Evolutionary conservation across 75 land plant genomes (phyloP), one percentile per base, ranked within the genome.

Genomic region (Cryptomeria japonica): DNA sequence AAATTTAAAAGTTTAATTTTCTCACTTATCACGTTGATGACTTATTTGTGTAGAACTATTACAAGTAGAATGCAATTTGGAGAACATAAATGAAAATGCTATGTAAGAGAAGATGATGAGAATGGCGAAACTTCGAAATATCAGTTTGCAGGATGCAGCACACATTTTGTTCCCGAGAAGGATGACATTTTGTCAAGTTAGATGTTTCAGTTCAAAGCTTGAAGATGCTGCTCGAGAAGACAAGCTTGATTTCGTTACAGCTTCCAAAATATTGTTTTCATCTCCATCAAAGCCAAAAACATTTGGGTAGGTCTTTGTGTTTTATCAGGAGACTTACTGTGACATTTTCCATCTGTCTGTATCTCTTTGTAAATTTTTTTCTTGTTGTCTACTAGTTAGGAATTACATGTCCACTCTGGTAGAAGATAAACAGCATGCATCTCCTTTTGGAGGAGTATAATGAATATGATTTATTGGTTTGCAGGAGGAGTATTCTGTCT

Each of bases 181-280:
- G 41, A 51, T 84, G 68, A 6, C 86, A 46, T 84, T 32, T 84
- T 34, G 31, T 84, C 32, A 61, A 55, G 58, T 16, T 36, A 84
- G 86, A 84, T 37, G 86, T 25, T 55, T 32, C 28, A 84, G 64
- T 37, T 84, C 86, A 34, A 84, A 84, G 86, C 64, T 19, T 84
- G 86, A 84, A 84, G 64, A 84, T 34, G 86, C 68, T 34, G 86
- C 55, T 49, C 84, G 85, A 80, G 88, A 82, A 5, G 92, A 93
- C 36, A 91, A 93, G 47, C 93, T 94, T 55, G 94, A 94, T 80
- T 88, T 93, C 86, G 61, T 86, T 85, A 94, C 88, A 2, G 96
- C 96, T 56, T 92, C 96, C 44, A 92, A 92, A 83, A 93, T 94
- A 38, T 91, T 94, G 86, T 91, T 93, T 89, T 83, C 93, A 39